Conservation (phyloP, 306 rosid genomes). For the Dryas alaskensis region DNA sequence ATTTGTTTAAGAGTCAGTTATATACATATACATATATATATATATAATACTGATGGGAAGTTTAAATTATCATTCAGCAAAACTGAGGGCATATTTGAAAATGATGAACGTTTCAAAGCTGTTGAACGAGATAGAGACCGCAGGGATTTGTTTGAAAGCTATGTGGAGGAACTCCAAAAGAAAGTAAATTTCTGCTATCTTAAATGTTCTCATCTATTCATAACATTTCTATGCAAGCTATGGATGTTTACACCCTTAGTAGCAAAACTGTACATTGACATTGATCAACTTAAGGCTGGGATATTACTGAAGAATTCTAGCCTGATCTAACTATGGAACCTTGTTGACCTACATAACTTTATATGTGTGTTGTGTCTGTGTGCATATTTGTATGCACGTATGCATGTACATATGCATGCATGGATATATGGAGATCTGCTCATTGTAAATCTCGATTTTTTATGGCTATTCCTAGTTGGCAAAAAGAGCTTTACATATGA, state of each 20-base stretch:
- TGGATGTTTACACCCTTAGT: background rate
- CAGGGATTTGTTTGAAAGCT: constrained; percentile 70
- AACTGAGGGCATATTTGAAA: constrained; percentile 66
- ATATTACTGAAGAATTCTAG: background rate
- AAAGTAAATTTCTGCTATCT: constrained; percentile 50
- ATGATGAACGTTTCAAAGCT: constrained; percentile 83
- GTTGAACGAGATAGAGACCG: constrained; percentile 90
- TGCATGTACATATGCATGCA: background rate
- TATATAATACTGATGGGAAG: constrained; percentile 3
- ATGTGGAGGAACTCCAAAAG: constrained; percentile 63
- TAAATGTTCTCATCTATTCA: constrained; percentile 15
- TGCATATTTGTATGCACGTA: background rate
- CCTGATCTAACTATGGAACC: background rate
- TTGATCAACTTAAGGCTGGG: background rate
- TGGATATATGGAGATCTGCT: background rate
- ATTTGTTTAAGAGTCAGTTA: background rate
- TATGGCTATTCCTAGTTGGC: background rate
- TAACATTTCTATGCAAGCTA: constrained; percentile 2
- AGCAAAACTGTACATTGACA: background rate
- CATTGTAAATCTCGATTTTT: background rate
- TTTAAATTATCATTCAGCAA: constrained; percentile 52
- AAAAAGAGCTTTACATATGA: background rate
- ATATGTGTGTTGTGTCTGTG: background rate
- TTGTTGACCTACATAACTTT: background rate
- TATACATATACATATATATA: background rate